Conservation (phyloP, 1,139 yeast genomes). For the Hansenula lynferdii region DNA sequence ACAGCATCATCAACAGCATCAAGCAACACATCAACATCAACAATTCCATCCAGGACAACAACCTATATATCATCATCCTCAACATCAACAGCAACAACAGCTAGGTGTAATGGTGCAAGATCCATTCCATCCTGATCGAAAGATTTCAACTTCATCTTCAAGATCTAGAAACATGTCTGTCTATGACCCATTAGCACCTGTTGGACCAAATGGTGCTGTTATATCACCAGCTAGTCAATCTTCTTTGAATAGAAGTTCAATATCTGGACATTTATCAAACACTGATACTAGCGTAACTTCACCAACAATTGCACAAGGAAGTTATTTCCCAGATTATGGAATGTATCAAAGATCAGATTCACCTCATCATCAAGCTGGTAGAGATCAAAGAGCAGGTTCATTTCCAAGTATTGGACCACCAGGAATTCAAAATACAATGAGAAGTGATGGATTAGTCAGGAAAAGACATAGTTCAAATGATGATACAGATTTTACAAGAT, state of each 20-base stretch:
- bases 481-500: conserved; percentile 8
- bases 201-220: conserved; percentile 19
- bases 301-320: conserved; percentile 7
- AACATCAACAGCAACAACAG: conserved; percentile 9
- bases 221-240: conserved; percentile 8
- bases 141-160: conserved; percentile 21
- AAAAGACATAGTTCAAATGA: conserved; percentile 24
- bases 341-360: conserved; percentile 9
- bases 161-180: conserved; percentile 29
- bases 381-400: conserved; percentile 19
- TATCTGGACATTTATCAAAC: conserved; percentile 12
- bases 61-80: conserved; percentile 5
- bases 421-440: conserved; percentile 9
- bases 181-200: conserved; percentile 31
- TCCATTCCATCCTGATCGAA: conserved; percentile 24
- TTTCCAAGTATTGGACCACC: conserved; percentile 17
- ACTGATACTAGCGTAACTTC: conserved; percentile 12
- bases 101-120: conserved; percentile 14
- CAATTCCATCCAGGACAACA: conserved; percentile 8
- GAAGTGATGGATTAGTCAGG: conserved; percentile 12
- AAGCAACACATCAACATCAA: conserved; percentile 12
- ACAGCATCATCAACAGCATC: conserved; percentile 12
- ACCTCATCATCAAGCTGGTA: conserved; percentile 8
- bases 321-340: conserved; percentile 18
- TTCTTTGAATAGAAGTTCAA: conserved; percentile 8